Evolutionary conservation across 768 basidiomycete genomes (phyloP).

Genomic region (Suillus plorans): DNA sequence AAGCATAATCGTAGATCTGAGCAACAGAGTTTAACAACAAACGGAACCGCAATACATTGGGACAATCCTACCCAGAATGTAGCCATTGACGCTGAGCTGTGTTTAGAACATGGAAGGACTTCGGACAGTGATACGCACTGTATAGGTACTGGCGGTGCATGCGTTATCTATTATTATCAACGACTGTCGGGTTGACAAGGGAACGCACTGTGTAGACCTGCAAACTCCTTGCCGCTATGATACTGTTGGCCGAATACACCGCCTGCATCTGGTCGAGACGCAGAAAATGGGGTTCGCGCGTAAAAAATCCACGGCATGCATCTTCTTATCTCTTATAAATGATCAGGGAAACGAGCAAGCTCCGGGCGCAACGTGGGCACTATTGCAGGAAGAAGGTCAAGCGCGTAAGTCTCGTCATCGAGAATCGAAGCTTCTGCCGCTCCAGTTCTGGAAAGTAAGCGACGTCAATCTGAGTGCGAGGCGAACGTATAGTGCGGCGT

Average conservation of each 20-base stretch:
- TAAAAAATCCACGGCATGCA: not conserved
- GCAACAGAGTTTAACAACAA: not conserved
- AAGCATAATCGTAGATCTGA: not conserved
- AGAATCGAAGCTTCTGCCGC: not conserved
- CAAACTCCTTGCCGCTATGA: not conserved
- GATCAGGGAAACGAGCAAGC: not conserved
- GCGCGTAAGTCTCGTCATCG: not conserved
- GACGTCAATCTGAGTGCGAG: not conserved
- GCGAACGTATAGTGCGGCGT: not conserved
- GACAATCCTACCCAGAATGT: not conserved
- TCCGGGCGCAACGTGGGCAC: not conserved
- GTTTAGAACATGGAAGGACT: not conserved
- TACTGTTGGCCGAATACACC: not conserved
- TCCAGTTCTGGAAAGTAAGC: not conserved
- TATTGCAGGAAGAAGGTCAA: not conserved
- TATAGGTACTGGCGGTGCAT: not conserved
- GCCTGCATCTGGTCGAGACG: not conserved
- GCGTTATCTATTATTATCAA: not conserved
- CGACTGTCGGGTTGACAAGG: not conserved
- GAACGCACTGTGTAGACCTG: not conserved
- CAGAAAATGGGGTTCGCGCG: not conserved
- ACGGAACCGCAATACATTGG: not conserved
- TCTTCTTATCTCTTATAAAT: not conserved
- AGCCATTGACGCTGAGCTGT: conserved; percentile 1
- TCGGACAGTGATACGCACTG: not conserved